Base-by-base conservation (phyloP, 2,329 filamentous ascomycete species). In the Sclerotinia trifoliorum region DNA sequence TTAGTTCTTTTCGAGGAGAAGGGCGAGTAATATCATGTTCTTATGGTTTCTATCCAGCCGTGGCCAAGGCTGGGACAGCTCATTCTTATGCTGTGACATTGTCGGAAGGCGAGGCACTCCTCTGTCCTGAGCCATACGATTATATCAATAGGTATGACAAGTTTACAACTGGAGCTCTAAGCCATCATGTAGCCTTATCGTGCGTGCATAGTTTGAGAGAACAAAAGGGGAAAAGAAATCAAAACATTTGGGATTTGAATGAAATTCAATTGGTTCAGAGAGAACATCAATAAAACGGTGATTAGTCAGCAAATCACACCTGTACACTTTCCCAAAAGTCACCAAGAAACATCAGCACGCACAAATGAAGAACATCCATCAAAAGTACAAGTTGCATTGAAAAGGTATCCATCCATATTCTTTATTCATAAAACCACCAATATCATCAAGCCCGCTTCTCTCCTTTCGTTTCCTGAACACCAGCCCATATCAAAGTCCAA, bases 321-420 rank as follows among this genome's bases (percentile, higher is more conserved):
- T 17, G 13, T 42, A 42, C 15, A 35, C 17, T 55, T 55, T 55
- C 29, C 52, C 19, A 7, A 17, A 17, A 32, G 11, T 54, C 19
- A 21, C 26, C 5, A 17, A 54, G 52, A 10, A 54, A 15, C 13
- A 3, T 52, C 24, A 52, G 26, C 26, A 29, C 19, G 8, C 52
- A 55, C 8, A 48, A 21, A 49, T 42, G 5, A 42, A 13, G 21
- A 24, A 10, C 10, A 5, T n/a, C 8, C 29, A 35, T 54, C 26
- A 42, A 32, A 32, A 32, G 26, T 8, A 55, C 29, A n/a, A 35
- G 17, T 55, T 55, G 21, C 21, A n/a, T 62, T 24, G 29, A 19
- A 49, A 48, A 52, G 46, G 21, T 62, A 62, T 51, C 60, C 60
- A 63, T 42, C 39, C 39, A 42, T 63, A 42, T 63, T 52, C 60